phyloP scores from a whole-genome alignment of 2,329 filamentous ascomycete genomes.

The Nigrospora sphaerica region DNA sequence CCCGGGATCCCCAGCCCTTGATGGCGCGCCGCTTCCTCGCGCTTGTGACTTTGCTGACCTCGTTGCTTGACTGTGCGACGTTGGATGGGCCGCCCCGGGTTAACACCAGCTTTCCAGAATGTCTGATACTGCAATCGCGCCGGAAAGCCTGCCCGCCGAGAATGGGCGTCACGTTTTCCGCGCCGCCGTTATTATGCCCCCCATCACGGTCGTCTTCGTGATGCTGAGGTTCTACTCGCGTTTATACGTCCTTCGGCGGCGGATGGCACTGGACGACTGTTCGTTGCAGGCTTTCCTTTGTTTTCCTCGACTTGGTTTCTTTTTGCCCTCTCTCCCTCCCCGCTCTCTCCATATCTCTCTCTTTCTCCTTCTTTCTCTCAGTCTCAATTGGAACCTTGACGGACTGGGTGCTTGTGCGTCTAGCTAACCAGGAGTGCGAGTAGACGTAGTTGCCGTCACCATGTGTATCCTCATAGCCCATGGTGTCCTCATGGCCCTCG shows the following conservation, averaged over 20 bases:
- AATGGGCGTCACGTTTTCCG: slow-evolving; percentile 19
- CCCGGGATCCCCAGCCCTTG: no score
- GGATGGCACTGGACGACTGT: slow-evolving; percentile 18
- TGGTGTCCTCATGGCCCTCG: slow-evolving; percentile 17
- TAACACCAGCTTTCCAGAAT: no score
- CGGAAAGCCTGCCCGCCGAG: slow-evolving; percentile 12
- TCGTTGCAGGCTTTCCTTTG: slow-evolving; percentile 4
- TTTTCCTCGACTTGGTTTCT: background rate
- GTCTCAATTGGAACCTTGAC: no score
- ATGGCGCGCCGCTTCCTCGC: no score
- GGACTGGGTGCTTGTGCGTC: no score
- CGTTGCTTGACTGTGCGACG: no score
- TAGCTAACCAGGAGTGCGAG: background rate
- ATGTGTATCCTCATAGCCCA: slow-evolving; percentile 17
- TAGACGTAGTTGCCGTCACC: slow-evolving; percentile 18
- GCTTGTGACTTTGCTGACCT: no score
- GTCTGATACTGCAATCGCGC: no score
- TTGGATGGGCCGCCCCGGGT: no score
- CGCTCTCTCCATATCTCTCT: no score
- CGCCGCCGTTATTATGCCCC: slow-evolving; percentile 17
- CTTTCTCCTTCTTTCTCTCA: no score
- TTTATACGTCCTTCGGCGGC: slow-evolving; percentile 1
- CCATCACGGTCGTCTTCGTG: slow-evolving; percentile 19
- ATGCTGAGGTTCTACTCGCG: slow-evolving; percentile 18
- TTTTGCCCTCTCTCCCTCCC: background rate